Base-by-base conservation (phyloP, 345 rosid genomes). In the Citrus inodora region DNA sequence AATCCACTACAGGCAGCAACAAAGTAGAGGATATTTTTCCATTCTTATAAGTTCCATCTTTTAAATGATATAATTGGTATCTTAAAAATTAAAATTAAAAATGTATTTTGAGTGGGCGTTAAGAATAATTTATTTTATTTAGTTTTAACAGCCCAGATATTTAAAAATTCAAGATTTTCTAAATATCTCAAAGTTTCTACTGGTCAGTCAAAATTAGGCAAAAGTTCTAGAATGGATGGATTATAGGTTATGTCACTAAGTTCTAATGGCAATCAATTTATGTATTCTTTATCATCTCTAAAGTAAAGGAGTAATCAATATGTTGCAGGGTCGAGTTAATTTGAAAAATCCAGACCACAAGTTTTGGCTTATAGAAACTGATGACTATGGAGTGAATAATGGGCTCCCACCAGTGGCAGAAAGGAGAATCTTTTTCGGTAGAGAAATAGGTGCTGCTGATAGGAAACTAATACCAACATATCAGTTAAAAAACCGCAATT, bases 371-470 rank as follows among this genome's bases (percentile, higher is more conserved):
- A 89, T 96, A 85, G 97, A 96, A 80, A 92, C 95, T 73, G 97
- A 90, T 89, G 90, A 89, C 74, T 81, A 84, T 81, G 97, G 91
- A 63, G 85, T 76, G 67, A 91, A 82, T 81, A 96, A 92, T 77
- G 99, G 99, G 33, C 95, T 96, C 80, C 99, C 93, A 71, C 99
- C 97, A 38, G 87, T 94, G 70, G 86, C 76, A 0, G 82, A 89
- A 59, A 91, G 87, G 79, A 87, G 95, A 78, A 86, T 94, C 14
- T 96, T 96, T 81, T 96, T 96, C 61, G 97, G 98, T 37, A 86
- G 98, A 75, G 98, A 94, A 85, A 83, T 94, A 80, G 98, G 99
- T 77, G 86, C 84, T 78, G 96, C 98, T 69, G 99, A 92, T 80
- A 91, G 99, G 86, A 92, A 85, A 88, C 94, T 89, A 56, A 61